A percentile compares a stretch with the other conserved stretches of the same genome.
Evolutionary conservation across 345 rosid genomes (phyloP).

Genomic region (Acer campestre): DNA sequence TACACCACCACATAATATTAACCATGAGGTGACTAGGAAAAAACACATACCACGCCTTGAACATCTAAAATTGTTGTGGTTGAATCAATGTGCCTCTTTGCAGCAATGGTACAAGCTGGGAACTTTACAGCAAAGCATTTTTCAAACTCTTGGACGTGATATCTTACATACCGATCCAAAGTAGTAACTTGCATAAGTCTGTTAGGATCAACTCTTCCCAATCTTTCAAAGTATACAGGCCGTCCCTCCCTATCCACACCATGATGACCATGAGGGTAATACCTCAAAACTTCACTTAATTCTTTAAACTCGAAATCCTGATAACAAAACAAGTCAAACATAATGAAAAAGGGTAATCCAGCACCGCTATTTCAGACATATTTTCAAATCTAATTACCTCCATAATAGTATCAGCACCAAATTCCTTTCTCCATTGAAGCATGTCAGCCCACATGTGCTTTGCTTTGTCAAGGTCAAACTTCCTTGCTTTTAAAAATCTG

Average conservation of each 20-base stretch:
- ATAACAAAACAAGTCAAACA: constrained; percentile 18
- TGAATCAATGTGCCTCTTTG: constrained; percentile 94
- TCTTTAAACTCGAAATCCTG: constrained; percentile 95
- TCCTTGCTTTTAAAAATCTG: constrained; percentile 94
- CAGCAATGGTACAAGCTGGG: constrained; percentile 88
- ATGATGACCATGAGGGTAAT: constrained; percentile 95
- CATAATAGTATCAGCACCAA: constrained; percentile 73
- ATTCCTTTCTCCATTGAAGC: constrained; percentile 96
- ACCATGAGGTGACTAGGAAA: constrained; percentile 7
- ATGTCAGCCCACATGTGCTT: constrained; percentile 98
- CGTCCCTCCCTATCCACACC: constrained; percentile 98
- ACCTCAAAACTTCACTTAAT: constrained; percentile 68
- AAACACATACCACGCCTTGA: constrained; percentile 85
- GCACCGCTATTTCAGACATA: constrained; percentile 16
- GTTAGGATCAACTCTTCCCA: constrained; percentile 90
- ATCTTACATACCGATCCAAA: constrained; percentile 82
- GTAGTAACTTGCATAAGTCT: constrained; percentile 88
- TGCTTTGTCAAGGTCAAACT: constrained; percentile 85
- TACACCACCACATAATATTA: background rate
- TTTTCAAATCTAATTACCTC: constrained; percentile 48
- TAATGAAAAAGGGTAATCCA: constrained; percentile 1
- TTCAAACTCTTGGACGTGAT: constrained; percentile 95
- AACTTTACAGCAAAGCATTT: constrained; percentile 79
- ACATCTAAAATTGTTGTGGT: constrained; percentile 98
- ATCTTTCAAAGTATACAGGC: constrained; percentile 88